These are phyloP conservation scores for Tylopilus rubrobrunneus DNA, from an alignment of 768 basidiomycete species.

Conservation along the genomic window DNA sequence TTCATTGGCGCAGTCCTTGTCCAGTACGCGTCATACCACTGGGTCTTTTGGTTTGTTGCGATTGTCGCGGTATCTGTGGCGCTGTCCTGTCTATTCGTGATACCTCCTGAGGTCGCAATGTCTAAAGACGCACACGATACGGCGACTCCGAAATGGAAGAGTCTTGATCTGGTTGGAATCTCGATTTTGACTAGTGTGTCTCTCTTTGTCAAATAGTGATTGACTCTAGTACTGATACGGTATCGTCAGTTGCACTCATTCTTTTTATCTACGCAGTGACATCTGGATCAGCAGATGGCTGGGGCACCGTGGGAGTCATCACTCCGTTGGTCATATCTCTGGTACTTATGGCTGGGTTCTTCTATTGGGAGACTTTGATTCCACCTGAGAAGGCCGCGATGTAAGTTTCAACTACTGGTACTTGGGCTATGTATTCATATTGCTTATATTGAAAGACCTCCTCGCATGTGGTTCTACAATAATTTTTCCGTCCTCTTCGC, in stretches of 20 bases:
- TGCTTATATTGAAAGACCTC: conserved; percentile 29
- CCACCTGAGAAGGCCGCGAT: conserved; percentile 40
- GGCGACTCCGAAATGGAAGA: conserved; percentile 20
- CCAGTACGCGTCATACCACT: conserved; percentile 39
- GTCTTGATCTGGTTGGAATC: conserved; percentile 39
- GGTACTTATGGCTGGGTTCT: conserved; percentile 39
- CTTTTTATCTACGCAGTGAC: conserved; percentile 43
- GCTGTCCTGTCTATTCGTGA: conserved; percentile 28
- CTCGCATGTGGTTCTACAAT: conserved; percentile 39
- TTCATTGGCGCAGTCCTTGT: conserved; percentile 43
- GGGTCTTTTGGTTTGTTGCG: conserved; percentile 50
- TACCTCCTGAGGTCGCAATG: conserved; percentile 28
- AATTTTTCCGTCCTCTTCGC: conserved; percentile 40
- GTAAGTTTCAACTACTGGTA: conserved; percentile 24
- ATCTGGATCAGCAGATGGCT: conserved; percentile 46
- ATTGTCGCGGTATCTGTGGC: conserved; percentile 36
- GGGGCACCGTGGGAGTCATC: conserved; percentile 44
- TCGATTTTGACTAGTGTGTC: conserved; percentile 33
- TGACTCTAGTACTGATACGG: no score
- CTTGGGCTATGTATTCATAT: neutral
- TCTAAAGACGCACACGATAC: neutral
- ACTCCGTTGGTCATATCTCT: conserved; percentile 45
- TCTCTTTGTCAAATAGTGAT: neutral
- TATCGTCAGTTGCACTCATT: conserved; percentile 31
- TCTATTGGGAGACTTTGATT: conserved; percentile 46